Conservation (phyloP, 2,329 filamentous ascomycete genomes). For the Epichloe festucae region DNA sequence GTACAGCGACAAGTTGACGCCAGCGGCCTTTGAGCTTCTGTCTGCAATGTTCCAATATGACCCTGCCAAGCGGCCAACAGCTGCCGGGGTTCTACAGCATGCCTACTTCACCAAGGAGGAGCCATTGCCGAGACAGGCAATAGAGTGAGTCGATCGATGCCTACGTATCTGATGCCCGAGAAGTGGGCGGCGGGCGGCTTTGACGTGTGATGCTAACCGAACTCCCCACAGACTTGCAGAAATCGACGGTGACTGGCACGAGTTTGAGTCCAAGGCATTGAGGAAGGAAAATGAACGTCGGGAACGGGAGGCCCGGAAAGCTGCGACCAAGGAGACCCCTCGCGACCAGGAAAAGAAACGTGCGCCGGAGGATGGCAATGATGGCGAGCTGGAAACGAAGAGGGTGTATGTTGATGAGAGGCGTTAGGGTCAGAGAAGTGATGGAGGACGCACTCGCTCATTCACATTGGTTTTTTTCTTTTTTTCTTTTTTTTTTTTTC, state of each 20-base stretch:
- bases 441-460: background rate
- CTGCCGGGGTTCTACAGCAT: constrained; percentile 73
- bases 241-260: constrained; percentile 92
- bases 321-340: constrained; percentile 24
- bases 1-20: constrained; percentile 64
- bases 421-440: background rate
- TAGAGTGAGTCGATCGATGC: constrained; percentile 49
- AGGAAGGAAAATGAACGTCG: constrained; percentile 74
- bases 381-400: constrained; percentile 21
- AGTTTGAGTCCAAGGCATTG: constrained; percentile 92
- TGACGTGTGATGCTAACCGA: background rate
- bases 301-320: constrained; percentile 38
- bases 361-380: constrained; percentile 16
- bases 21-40: constrained; percentile 72
- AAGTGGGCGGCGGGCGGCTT: background rate
- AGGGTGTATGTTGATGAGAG: constrained; percentile 19
- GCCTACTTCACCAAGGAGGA: constrained; percentile 79
- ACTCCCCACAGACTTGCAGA: constrained; percentile 47
- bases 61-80: constrained; percentile 68
- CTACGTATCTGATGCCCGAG: background rate
- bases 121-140: constrained; percentile 61
- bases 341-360: constrained; percentile 29
- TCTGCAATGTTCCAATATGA: constrained; percentile 81
- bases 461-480: no score
- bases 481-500: no score